Evolutionary conservation across 805 yeast genomes (phyloP), one percentile per base, ranked within the genome.

Genomic region (Candida hispaniensis): DNA sequence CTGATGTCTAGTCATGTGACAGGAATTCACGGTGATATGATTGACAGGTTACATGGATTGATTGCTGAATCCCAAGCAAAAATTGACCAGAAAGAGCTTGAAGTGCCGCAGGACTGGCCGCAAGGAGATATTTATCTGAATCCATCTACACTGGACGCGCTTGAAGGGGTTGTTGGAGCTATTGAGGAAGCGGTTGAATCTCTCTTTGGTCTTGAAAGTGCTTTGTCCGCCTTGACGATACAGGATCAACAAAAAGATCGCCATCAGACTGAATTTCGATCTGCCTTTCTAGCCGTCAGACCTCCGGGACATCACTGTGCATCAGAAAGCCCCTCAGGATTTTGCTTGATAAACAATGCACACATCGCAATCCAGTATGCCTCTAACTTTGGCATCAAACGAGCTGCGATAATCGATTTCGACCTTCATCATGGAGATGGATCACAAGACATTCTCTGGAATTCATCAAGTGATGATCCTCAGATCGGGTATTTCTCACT

Each of bases 371-470:
- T 79, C 15, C 86, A 79, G 48, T 81, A 81, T 49, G 93, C 93
- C 1, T 66, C 63, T 36, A 68, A 61, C 6, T 70, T 77, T 47
- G 72, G 64, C 2, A 73, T 81, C 2, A 75, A 88, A 1, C 93
- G 81, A 57, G 83, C 83, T 11, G 85, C 78, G 1, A 77, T 81
- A 12, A 56, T 81, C 18, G 94, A 81, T 53, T 76, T 82, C 43
- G 94, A 81, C 53, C 61, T 81, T 25, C 94, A 81, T 50, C 94
- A 81, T 50, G 94, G 93, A 11, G 94, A 81, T 55, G 94, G 94
- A 9, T 69, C 81, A 5, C 93, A 82, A 47, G 93, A 81, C 52
- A 76, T 81, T 16, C 74, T 86, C 47, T 81, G 86, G 85, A 75
- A 73, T 47, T 63, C 80, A 43, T 79, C 79, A 1, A 81, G 82